A percentile compares a stretch with the other conserved stretches of the same genome.
phyloP scores from a whole-genome alignment of 176 grass and related monocot species.

The Triticum timopheevii region DNA sequence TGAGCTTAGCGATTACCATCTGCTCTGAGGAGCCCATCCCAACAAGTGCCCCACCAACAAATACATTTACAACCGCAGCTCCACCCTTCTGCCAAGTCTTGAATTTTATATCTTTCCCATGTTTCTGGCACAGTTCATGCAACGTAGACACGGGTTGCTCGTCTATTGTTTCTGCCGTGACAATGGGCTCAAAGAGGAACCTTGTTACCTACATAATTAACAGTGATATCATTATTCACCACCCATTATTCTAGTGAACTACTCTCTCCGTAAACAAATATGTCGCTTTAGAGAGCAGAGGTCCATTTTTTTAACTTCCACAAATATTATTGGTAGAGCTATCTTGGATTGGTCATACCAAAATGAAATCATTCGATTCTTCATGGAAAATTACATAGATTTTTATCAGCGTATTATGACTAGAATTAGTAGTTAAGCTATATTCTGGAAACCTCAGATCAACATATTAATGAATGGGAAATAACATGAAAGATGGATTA shows the following conservation, averaged over 20 bases:
- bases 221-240: background rate
- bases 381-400: background rate
- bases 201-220: slow-evolving; percentile 54
- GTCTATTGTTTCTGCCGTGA: slow-evolving; percentile 70
- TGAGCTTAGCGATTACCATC: slow-evolving; percentile 78
- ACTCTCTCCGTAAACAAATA: background rate
- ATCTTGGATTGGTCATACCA: background rate
- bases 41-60: slow-evolving; percentile 55
- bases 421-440: background rate
- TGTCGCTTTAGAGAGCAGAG: background rate
- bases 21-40: slow-evolving; percentile 69
- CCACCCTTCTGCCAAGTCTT: slow-evolving; percentile 53
- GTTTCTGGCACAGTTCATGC: slow-evolving; percentile 57
- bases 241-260: background rate
- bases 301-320: background rate
- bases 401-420: background rate
- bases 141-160: slow-evolving; percentile 77
- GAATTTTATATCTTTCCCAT: slow-evolving; percentile 53
- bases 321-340: background rate
- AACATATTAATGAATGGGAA: background rate
- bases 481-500: background rate
- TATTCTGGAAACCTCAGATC: background rate
- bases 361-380: background rate
- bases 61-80: slow-evolving; percentile 47
- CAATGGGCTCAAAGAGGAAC: slow-evolving; percentile 65